phyloP scores from a whole-genome alignment of 1,139 yeast genomes.

The Diutina mesorugosa region DNA sequence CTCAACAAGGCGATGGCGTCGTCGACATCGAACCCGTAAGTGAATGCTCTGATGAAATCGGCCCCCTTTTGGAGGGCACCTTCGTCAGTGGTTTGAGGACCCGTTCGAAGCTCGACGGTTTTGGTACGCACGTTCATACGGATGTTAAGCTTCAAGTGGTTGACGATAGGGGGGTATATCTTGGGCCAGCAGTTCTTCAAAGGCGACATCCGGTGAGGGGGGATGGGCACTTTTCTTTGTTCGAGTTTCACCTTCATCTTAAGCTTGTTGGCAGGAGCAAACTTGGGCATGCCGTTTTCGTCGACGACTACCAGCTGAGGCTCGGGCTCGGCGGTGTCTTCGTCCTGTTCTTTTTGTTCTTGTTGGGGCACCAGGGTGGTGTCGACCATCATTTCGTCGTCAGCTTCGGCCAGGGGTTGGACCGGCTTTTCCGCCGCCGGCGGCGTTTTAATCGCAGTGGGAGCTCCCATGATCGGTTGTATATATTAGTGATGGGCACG shows the following conservation, averaged over 20 bases:
- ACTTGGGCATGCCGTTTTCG: conserved; percentile 83
- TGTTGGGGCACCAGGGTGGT: conserved; percentile 26
- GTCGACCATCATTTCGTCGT: conserved; percentile 55
- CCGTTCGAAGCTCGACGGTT: conserved; percentile 78
- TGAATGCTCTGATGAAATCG: conserved; percentile 88
- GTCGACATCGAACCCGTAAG: conserved; percentile 91
- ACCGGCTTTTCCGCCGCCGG: conserved; percentile 5
- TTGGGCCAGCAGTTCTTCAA: conserved; percentile 83
- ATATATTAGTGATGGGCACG: not conserved
- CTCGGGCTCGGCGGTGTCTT: conserved; percentile 8
- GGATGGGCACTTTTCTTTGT: conserved; percentile 80
- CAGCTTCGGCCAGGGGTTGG: conserved; percentile 14
- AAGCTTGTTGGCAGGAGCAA: conserved; percentile 57
- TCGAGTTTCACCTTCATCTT: conserved; percentile 70
- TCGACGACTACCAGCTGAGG: conserved; percentile 58
- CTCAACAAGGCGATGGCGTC: conserved; percentile 92
- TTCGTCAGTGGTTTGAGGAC: conserved; percentile 69
- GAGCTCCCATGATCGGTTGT: conserved; percentile 47
- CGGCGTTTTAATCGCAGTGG: conserved; percentile 42
- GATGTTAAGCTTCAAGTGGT: conserved; percentile 86
- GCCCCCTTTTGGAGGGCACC: conserved; percentile 97
- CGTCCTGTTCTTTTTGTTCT: conserved; percentile 10
- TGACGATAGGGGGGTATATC: conserved; percentile 90
- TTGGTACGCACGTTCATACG: conserved; percentile 84
- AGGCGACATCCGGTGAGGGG: conserved; percentile 95